Percentiles rank a stretch among this genome's conserved stretches.
phyloP scores from a whole-genome alignment of 805 yeast species.

The Tetrapisispora pingtungensis region DNA sequence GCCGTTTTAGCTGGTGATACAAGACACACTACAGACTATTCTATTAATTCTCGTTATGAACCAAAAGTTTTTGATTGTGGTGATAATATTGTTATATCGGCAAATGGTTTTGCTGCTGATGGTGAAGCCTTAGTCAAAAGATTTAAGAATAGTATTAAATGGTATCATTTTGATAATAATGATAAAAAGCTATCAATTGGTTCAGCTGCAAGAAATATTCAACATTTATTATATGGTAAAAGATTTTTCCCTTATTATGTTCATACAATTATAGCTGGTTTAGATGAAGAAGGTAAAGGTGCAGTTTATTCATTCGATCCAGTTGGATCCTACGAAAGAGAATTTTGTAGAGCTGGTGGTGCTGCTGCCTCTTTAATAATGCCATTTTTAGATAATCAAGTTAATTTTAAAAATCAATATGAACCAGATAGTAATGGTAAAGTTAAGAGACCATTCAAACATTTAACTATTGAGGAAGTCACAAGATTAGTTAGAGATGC shows the following conservation, averaged over 20 bases:
- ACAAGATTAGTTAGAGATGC: constrained; percentile 85
- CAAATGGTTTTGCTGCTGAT: constrained; percentile 96
- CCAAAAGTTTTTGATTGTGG: constrained; percentile 86
- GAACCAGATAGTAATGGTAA: constrained; percentile 70
- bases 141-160: constrained; percentile 54
- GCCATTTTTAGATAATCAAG: constrained; percentile 98
- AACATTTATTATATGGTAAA: constrained; percentile 83
- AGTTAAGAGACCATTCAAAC: constrained; percentile 49
- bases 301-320: constrained; percentile 95
- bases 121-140: constrained; percentile 74
- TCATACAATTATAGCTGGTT: constrained; percentile 87
- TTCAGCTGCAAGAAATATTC: constrained; percentile 83
- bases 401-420: constrained; percentile 85
- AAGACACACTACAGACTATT: constrained; percentile 90
- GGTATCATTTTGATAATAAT: constrained; percentile 89
- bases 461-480: constrained; percentile 73
- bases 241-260: constrained; percentile 96
- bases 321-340: constrained; percentile 95
- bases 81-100: constrained; percentile 76
- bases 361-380: constrained; percentile 92
- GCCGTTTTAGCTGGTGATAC: constrained; percentile 97
- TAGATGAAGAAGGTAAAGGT: constrained; percentile 80
- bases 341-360: constrained; percentile 96
- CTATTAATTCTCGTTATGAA: constrained; percentile 85
- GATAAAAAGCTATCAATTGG: constrained; percentile 51